A percentile compares a stretch with the other conserved stretches of the same genome.
These are phyloP conservation scores for Zygosaccharomyces pseudobailii DNA, from an alignment of 1,139 yeast species.

Conservation along the genomic window DNA sequence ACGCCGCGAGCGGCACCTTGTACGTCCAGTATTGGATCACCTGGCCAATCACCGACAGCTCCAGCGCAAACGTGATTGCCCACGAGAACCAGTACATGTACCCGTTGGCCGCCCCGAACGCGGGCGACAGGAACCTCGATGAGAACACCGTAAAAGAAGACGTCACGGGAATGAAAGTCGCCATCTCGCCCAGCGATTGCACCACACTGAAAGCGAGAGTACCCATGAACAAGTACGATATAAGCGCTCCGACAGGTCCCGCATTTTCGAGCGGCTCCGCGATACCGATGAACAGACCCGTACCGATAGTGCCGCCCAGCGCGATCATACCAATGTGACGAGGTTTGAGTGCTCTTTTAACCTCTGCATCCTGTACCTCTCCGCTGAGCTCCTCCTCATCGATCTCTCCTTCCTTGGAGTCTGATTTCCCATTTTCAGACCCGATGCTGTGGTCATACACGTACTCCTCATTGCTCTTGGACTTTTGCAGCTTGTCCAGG, in stretches of 20 bases:
- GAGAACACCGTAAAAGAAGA: conserved; percentile 59
- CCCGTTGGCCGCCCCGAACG: conserved; percentile 76
- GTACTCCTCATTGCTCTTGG: background rate
- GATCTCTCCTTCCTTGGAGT: background rate
- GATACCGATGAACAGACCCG: conserved; percentile 58
- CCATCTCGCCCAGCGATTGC: conserved; percentile 73
- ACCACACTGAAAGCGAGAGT: conserved; percentile 60
- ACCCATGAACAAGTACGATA: conserved; percentile 63
- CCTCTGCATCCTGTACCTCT: conserved; percentile 35
- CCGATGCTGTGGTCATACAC: background rate
- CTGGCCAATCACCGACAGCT: conserved; percentile 77
- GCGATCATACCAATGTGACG: conserved; percentile 65
- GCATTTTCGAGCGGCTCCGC: conserved; percentile 51
- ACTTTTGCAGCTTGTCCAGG: background rate
- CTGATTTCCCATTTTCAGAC: background rate
- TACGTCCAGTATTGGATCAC: conserved; percentile 73
- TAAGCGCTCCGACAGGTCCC: conserved; percentile 70
- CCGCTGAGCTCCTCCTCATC: conserved; percentile 25
- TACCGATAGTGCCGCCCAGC: conserved; percentile 65
- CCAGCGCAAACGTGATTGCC: conserved; percentile 83
- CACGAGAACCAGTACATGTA: conserved; percentile 86
- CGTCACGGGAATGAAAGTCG: conserved; percentile 63
- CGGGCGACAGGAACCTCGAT: conserved; percentile 51
- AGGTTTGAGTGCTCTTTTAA: conserved; percentile 48
- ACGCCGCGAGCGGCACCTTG: conserved; percentile 59